These are phyloP conservation scores for Penicillium aurantiogriseum DNA, from an alignment of 2,329 filamentous ascomycete genomes.

Conservation along the genomic window DNA sequence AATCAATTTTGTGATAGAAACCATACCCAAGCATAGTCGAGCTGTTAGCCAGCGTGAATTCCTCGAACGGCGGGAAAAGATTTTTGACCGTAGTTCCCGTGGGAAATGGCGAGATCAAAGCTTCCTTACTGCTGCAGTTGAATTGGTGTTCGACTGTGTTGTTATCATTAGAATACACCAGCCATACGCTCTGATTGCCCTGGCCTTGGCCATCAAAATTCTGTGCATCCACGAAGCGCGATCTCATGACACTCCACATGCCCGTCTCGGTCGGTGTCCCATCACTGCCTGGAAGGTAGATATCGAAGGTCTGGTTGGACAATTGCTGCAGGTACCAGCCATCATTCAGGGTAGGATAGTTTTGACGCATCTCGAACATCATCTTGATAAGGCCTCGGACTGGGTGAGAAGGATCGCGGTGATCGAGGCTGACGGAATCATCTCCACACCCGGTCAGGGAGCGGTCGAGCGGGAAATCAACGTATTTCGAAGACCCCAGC, in stretches of 20 bases:
- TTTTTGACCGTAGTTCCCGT: slow-evolving; percentile 57
- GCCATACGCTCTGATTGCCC: slow-evolving; percentile 47
- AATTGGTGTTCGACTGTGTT: slow-evolving; percentile 54
- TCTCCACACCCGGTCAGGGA: slow-evolving; percentile 57
- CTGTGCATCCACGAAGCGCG: slow-evolving; percentile 50
- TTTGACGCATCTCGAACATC: slow-evolving; percentile 59
- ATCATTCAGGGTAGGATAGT: slow-evolving; percentile 59
- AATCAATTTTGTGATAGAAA: slow-evolving; percentile 48
- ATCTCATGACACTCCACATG: slow-evolving; percentile 58
- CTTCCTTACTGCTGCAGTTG: slow-evolving; percentile 54
- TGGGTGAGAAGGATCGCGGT: slow-evolving; percentile 61
- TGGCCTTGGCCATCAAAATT: slow-evolving; percentile 53
- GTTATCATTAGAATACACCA: slow-evolving; percentile 49
- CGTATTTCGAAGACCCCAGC: slow-evolving; percentile 55
- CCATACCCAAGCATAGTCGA: slow-evolving; percentile 47
- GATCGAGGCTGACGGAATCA: slow-evolving; percentile 57
- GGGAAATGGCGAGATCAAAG: slow-evolving; percentile 58
- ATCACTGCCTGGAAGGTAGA: slow-evolving; percentile 54
- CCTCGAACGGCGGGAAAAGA: slow-evolving; percentile 60
- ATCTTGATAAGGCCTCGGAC: slow-evolving; percentile 60
- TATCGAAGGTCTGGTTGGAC: slow-evolving; percentile 55
- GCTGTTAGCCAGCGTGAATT: slow-evolving; percentile 49
- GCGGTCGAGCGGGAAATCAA: slow-evolving; percentile 56
- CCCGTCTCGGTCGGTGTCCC: slow-evolving; percentile 55
- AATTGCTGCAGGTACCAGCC: slow-evolving; percentile 55